Percentiles rank a stretch among this genome's conserved stretches.
Evolutionary conservation across 331 rosid species (phyloP).

Genomic region (Rhamnella rubrinervis): DNA sequence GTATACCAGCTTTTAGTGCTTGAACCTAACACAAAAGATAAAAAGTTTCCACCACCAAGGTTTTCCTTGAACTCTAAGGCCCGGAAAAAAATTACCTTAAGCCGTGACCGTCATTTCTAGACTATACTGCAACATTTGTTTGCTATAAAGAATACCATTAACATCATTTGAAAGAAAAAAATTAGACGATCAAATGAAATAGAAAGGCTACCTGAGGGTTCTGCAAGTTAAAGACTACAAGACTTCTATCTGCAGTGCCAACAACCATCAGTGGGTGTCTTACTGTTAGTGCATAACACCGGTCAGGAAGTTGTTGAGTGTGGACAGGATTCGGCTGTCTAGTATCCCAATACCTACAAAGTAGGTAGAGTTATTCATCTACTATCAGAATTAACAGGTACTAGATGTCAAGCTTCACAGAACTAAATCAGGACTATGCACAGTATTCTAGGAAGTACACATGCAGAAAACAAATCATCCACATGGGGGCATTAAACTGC

Average conservation of each 20-base stretch:
- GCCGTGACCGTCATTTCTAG: too few species aligned
- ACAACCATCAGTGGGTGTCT: constrained; percentile 84
- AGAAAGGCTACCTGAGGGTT: constrained; percentile 68
- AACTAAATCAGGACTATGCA: too few species aligned
- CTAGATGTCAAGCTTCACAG: not conserved
- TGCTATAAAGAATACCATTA: constrained; percentile 1
- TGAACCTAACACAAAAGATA: too few species aligned
- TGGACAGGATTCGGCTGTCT: constrained; percentile 94
- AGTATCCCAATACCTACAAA: constrained; percentile 79
- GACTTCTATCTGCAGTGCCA: constrained; percentile 84
- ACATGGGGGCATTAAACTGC: too few species aligned
- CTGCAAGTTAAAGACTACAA: constrained; percentile 85
- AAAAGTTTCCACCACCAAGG: too few species aligned
- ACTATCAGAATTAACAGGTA: constrained; percentile 1
- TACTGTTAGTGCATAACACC: constrained; percentile 69
- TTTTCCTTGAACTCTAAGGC: too few species aligned
- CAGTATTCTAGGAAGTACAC: not conserved
- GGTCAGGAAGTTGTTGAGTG: constrained; percentile 85
- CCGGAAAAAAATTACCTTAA: too few species aligned
- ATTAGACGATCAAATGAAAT: constrained; percentile 10
- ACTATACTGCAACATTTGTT: not conserved
- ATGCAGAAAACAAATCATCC: constrained; percentile 1
- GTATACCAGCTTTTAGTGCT: too few species aligned
- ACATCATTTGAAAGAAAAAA: constrained; percentile 12
- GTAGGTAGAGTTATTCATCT: not conserved